phyloP scores from a whole-genome alignment of 208 protist species.

The Leishmania gerbilli region DNA sequence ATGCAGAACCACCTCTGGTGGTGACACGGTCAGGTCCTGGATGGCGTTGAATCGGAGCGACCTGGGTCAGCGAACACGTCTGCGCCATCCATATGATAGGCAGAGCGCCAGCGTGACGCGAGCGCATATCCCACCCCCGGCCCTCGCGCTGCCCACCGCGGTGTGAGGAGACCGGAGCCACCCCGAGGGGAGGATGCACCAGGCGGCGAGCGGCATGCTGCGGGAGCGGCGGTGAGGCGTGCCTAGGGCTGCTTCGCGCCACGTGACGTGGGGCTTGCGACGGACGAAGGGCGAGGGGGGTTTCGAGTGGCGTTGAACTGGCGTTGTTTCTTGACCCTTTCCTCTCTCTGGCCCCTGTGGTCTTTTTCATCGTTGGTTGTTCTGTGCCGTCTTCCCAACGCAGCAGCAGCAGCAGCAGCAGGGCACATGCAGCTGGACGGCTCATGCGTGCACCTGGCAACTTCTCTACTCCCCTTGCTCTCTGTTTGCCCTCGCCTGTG shows the following conservation, averaged over 20 bases:
- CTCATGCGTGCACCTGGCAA: neutral
- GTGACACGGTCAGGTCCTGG: neutral
- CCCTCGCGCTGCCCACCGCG: too few relatives aligned
- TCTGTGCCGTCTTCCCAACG: neutral
- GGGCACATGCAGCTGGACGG: neutral
- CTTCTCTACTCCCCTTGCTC: neutral
- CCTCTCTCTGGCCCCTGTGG: neutral
- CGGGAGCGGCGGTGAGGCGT: neutral
- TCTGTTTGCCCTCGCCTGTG: neutral
- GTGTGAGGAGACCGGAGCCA: too few relatives aligned
- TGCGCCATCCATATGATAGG: too few relatives aligned
- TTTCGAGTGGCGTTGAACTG: too few relatives aligned
- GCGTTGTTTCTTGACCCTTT: too few relatives aligned
- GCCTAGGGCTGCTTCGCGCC: too few relatives aligned
- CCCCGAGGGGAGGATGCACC: too few relatives aligned
- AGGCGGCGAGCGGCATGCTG: neutral
- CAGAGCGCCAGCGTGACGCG: too few relatives aligned
- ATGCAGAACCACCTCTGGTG: neutral
- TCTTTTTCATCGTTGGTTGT: neutral
- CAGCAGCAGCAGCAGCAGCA: neutral
- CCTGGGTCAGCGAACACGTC: too few relatives aligned
- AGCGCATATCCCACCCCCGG: too few relatives aligned
- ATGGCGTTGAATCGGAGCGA: too few relatives aligned
- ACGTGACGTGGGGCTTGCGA: neutral
- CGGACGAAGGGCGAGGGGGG: neutral